Evolutionary conservation across 352 stramenopile species (phyloP), one percentile per base, ranked within the genome.

Genomic region (Phytopythium ostracodes): DNA sequence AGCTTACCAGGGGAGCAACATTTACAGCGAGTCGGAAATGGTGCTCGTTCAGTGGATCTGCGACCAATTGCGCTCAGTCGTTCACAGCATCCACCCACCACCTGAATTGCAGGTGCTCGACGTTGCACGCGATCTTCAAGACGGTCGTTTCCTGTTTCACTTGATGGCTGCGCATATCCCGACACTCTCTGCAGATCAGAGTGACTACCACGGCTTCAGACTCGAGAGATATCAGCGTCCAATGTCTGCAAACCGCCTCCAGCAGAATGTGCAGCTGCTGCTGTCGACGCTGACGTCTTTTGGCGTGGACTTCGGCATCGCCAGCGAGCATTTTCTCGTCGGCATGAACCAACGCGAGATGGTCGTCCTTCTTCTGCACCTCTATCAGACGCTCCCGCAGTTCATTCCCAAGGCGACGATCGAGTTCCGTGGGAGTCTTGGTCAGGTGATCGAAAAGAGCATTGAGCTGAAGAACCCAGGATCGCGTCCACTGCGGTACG

Each of bases 391-490:
- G 11, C 61, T 98, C 24, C 93, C 93, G 27, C 81, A 96, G 63
- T 94, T 97, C 25, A 82, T 98, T 20, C 94, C 95, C 5, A 98
- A 98, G 62, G 91, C 88, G 12, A 96, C 82, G 31, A 97, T 98
- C 59, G 89, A 97, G 43, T 98, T 98, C 64, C 79, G 83, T 33
- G 94, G 90, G 7, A 67, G 81, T 5, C 67, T 98, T 8, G 94
- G 94, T 0, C 82, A 89, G 43, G 65, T 78, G 22, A 94, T 98
- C 31, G 81, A 88, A 17, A 98, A 98, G 52, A 96, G 67, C 9
- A 98, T 98, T 35, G 95, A 98, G 63, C 74, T 98, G 2, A 91
- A 88, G 62, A 98, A 98, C 60, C 89, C 93, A 8, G 93, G 86
- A 22, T 73, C 76, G 4, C 84, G 80, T 8, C 67, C 79, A 6